Base-by-base conservation (phyloP, 1,284 basidiomycete species). In the Melampsora larici-populina region DNA sequence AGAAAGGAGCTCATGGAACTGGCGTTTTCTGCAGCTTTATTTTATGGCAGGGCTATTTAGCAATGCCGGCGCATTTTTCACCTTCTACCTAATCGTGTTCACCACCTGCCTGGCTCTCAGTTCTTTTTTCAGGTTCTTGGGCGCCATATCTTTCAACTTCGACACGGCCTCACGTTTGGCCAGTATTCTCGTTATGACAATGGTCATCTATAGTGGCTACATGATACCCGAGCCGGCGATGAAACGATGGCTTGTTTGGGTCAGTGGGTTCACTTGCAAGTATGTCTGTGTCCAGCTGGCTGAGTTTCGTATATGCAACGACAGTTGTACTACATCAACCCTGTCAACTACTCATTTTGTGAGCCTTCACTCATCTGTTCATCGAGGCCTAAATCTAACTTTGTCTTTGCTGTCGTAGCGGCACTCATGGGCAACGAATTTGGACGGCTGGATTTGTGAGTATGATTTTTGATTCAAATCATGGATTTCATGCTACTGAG, bases 241-340 rank as follows among this genome's bases (percentile, higher is more conserved):
- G 92, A 91, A 92, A 83, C 86, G 91, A 70, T 95, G 92, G 92
- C 83, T 94, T n/a, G 92, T 91, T 86, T 94, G 92, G 92, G 89
- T 93, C 62, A 82, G 80, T 81, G 65, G 69, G 80, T 79, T 8
- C 26, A 18, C n/a, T 17, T 49, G 62, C 33, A 62, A 21, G 21
- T 58, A 3, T 58, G 18, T 3, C 51, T 58, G 4, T 13, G 4
- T 26, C 26, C 2, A 21, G 3, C 4, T 21, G 15, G 51, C 51
- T 58, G 18, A 58, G 5, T 13, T 58, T 6, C 2, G 4, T 26
- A 5, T 29, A 15, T 15, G 24, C 67, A 78, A 26, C 71, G 78
- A 62, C 78, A 74, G 69, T 66, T 82, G 66, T 90, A 88, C 81
- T 91, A 92, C 83, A 84, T 92, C 80, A 79, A 81, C 70, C 83